These are phyloP conservation scores for Aspergillus quadrilineatus DNA, from an alignment of 2,329 filamentous ascomycete species.

Conservation along the genomic window DNA sequence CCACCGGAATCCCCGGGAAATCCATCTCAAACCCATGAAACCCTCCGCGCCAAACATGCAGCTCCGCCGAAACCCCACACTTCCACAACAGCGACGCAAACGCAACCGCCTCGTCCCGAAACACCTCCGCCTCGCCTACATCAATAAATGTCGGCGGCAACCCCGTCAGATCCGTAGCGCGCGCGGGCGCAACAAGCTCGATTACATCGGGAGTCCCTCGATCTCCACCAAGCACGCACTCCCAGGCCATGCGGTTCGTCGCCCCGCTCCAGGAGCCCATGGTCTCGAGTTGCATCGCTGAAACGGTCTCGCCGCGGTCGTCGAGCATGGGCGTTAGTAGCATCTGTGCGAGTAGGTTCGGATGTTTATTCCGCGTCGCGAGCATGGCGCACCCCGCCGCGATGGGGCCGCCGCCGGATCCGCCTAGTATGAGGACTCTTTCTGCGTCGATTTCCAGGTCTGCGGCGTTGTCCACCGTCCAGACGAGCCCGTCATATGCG, in stretches of 20 bases:
- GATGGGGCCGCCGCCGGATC: neutral
- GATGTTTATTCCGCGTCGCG: neutral
- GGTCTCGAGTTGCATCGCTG: neutral
- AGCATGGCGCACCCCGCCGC: neutral
- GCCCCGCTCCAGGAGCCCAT: neutral
- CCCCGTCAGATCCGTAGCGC: neutral
- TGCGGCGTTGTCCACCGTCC: neutral
- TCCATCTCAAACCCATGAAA: no score
- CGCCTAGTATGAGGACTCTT: neutral
- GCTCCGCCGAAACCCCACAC: no score
- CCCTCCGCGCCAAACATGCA: no score
- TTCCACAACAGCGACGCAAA: no score
- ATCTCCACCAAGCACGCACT: neutral
- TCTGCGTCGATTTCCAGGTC: neutral
- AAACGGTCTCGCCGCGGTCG: neutral
- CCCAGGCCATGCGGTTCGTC: neutral
- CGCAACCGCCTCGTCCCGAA: no score
- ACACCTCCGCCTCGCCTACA: neutral
- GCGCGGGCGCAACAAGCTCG: neutral
- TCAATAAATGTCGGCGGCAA: neutral
- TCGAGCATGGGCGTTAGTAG: neutral
- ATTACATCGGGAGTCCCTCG: neutral
- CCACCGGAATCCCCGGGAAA: no score
- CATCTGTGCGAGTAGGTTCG: neutral
- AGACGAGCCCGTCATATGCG: neutral